A percentile compares a stretch with the other conserved stretches of the same genome.
Evolutionary conservation across 2,329 filamentous ascomycete genomes (phyloP).

Genomic region (Aspergillus sp.): DNA sequence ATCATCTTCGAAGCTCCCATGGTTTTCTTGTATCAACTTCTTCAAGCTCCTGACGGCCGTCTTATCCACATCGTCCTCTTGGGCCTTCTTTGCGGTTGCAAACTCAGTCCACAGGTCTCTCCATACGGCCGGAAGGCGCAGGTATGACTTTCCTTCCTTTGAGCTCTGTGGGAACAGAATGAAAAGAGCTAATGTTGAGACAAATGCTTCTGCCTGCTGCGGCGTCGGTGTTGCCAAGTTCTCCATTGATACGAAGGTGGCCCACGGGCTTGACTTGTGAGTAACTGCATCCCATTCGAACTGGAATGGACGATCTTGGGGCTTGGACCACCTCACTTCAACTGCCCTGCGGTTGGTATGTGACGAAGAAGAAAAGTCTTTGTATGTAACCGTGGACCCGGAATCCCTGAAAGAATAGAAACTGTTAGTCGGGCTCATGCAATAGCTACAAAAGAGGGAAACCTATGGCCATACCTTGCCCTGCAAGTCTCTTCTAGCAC

Average conservation of each 20-base stretch:
- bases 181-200: slow-evolving; percentile 80
- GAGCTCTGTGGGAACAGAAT: slow-evolving; percentile 72
- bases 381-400: slow-evolving; percentile 65
- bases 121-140: slow-evolving; percentile 77
- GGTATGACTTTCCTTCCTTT: slow-evolving; percentile 81
- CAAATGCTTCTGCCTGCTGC: slow-evolving; percentile 82
- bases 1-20: slow-evolving; percentile 61
- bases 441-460: background rate
- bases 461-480: slow-evolving; percentile 57
- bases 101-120: slow-evolving; percentile 84
- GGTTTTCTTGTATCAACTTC: slow-evolving; percentile 36
- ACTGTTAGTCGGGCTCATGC: slow-evolving; percentile 5
- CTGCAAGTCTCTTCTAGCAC: slow-evolving; percentile 86
- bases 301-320: slow-evolving; percentile 56
- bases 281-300: slow-evolving; percentile 44
- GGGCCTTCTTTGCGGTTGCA: slow-evolving; percentile 66
- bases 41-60: slow-evolving; percentile 64
- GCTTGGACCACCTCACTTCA: slow-evolving; percentile 75
- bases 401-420: slow-evolving; percentile 58
- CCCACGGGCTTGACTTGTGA: slow-evolving; percentile 45
- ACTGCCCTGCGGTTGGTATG: slow-evolving; percentile 77
- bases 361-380: slow-evolving; percentile 67
- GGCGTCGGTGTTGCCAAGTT: slow-evolving; percentile 70
- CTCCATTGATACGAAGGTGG: slow-evolving; percentile 69
- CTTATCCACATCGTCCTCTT: slow-evolving; percentile 70